Base-by-base conservation (phyloP, 371 early-diverging fungal species). In the Rhizopus delemar region DNA sequence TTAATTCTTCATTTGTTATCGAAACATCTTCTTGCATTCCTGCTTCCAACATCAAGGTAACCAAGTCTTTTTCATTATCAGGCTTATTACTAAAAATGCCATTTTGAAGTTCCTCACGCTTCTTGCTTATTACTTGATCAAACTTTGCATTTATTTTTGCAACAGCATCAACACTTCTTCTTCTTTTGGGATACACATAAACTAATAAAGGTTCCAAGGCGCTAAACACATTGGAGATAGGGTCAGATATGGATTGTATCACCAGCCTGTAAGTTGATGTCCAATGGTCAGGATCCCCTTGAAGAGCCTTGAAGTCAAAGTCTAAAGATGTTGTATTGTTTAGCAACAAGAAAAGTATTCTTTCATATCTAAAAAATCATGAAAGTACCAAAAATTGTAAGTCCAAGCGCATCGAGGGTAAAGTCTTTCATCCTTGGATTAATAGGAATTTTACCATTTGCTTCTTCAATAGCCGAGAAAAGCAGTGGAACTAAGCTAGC, bases 261-360 rank as follows among this genome's bases (percentile, higher is more conserved):
- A 66, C 55, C 12, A 52, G 31, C 22, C 61, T 51, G 39, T 75
- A 75, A 0, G 57, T 65, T 12, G 56, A 48, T n/a, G 63, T 52
- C 72, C 75, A 75, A 28, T 57, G 51, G 4, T 70, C 63, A 11
- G 63, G 50, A 46, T 68, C 66, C 8, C 68, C 70, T n/a, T 62
- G 63, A 41, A 71, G 39, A 1, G 66, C 48, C 16, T 57, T 32
- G 43, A 75, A 72, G 51, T 71, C 66, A 50, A 71, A 75, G 8
- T 56, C 72, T 71, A 38, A 22, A 22, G 22, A 22, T 2, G 2
- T 22, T 22, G 22, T 22, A 22, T 2, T 22, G 22, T 22, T 22
- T 36, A 39, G 15, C 9, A 56, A 28, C 9, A 1, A 7, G 1
- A 43, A 43, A 15, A 13, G 13, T 12, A n/a, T 34, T 6, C 5